Evolutionary conservation across 176 grass and related monocot species (phyloP).

Genomic region (Oryza glaberrima): DNA sequence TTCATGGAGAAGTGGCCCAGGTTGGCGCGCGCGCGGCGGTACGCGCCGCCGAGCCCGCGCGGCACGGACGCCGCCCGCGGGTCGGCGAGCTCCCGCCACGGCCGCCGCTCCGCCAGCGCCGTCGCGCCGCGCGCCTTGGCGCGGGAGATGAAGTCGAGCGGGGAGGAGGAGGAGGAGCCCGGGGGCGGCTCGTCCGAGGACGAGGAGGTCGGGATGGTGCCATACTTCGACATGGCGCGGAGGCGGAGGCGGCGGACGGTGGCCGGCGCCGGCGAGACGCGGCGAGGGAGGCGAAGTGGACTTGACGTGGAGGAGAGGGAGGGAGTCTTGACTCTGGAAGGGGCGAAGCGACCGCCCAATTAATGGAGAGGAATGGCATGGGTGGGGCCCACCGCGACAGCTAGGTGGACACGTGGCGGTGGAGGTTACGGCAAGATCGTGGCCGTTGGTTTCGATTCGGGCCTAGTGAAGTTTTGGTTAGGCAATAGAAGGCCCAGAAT

Average conservation of each 20-base stretch:
- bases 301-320: constrained; percentile 4
- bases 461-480: neutral
- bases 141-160: constrained; percentile 86
- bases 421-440: neutral
- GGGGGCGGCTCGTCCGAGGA: constrained; percentile 38
- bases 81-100: constrained; percentile 71
- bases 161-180: constrained; percentile 35
- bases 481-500: no score
- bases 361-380: neutral
- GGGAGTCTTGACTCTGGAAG: neutral
- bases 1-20: constrained; percentile 75
- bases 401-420: constrained; percentile 10
- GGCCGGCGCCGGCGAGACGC: constrained; percentile 17
- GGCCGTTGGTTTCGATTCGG: neutral
- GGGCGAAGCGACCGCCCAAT: no score
- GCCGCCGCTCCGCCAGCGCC: constrained; percentile 59
- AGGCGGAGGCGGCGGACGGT: neutral
- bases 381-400: neutral
- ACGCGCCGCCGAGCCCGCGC: constrained; percentile 47
- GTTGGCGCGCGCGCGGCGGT: constrained; percentile 72
- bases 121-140: constrained; percentile 77
- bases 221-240: constrained; percentile 75
- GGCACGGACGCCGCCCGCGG: constrained; percentile 50
- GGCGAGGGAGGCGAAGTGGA: neutral
- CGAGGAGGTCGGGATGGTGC: constrained; percentile 75